Evolutionary conservation across 805 yeast genomes (phyloP), one percentile per base, ranked within the genome.

Genomic region (Torulaspora indica): DNA sequence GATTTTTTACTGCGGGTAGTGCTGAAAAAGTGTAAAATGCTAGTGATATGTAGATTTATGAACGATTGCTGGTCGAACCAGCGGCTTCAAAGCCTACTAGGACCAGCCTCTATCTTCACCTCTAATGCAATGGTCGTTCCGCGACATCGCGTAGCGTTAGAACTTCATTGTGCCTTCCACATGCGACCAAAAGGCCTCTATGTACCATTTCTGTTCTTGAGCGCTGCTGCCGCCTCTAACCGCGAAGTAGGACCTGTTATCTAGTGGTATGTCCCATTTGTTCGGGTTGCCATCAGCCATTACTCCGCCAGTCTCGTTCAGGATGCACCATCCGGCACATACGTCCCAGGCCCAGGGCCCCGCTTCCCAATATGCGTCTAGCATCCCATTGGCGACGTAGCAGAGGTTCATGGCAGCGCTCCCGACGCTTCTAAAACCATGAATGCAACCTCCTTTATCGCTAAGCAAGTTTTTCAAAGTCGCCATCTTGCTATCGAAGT

Each of bases 281-380:
- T 72, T 76, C 22, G 70, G 68, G 54, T 74, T 74, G 15, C 80
- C 83, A 40, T 78, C 73, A n/a, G 76, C 80, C 36, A 77, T 60
- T 7, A 56, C 50, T 9, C 82, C 84, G 3, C 85, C 85, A 9
- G 82, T 73, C 51, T 80, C 85, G 35, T 69, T 65, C 7, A 79
- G 54, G 38, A 80, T 76, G 38, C 78, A 71, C 82, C 82, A 79
- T 31, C 83, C 82, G 12, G 84, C 85, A 58, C 82, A 77, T 1
- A 79, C 82, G 56, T 80, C 85, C 85, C 85, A 80, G 18, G 79
- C 75, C 57, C 73, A 77, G 56, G 82, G 78, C n/a, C 83, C 83
- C 39, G 82, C 83, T 61, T 78, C 83, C 83, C 85, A 80, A 60
- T 80, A 80, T 3, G 78, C 72, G 55, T 80, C 85, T 22, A 78